Base-by-base conservation (phyloP, 2,329 filamentous ascomycete genomes). In the Karstenula rhodostoma region DNA sequence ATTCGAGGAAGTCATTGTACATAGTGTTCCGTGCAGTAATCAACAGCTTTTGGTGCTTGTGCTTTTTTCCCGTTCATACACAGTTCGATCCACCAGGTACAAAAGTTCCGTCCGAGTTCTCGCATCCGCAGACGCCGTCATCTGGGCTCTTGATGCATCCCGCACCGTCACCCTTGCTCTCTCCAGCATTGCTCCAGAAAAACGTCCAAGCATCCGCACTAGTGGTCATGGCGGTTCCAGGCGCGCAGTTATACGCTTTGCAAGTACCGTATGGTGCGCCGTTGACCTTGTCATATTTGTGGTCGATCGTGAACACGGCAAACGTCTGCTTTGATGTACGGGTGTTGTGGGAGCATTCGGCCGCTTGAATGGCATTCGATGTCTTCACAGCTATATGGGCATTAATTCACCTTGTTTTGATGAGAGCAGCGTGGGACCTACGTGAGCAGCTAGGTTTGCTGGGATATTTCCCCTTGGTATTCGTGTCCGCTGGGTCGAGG, bases 241-340 rank as follows among this genome's bases (percentile, higher is more conserved):
- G 63, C 1, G 43, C 54, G 44, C 68, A 73, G 7, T 64, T 71
- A 57, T 73, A 73, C 12, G 71, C 71, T 56, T 67, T 60, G 27
- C 71, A 84, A 4, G 80, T 84, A 1, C 82, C 82, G 66, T 84
- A 84, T 2, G 82, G 82, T 2, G 76, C 78, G 25, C 82, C 83
- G 59, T 82, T 54, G 15, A 52, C 51, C 57, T 60, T 67, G 67
- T 23, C 60, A 63, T 63, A 83, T 79, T 66, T 82, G 68, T 83
- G 81, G 68, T 84, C 80, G 7, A 75, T 78, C n/a, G 68, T 74
- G 68, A 79, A 80, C 52, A 79, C 67, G 48, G 78, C 78, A 46
- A 80, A 80, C 15, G 77, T 80, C 60, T 81, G 75, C 0, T 61
- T 73, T 40, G 67, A 63, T 13, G 67, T 68, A 44, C 78, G 77